Percentiles rank a stretch among this genome's conserved stretches.
phyloP scores from a whole-genome alignment of 176 grass and related monocot species.

The Tillandsia leiboldiana region DNA sequence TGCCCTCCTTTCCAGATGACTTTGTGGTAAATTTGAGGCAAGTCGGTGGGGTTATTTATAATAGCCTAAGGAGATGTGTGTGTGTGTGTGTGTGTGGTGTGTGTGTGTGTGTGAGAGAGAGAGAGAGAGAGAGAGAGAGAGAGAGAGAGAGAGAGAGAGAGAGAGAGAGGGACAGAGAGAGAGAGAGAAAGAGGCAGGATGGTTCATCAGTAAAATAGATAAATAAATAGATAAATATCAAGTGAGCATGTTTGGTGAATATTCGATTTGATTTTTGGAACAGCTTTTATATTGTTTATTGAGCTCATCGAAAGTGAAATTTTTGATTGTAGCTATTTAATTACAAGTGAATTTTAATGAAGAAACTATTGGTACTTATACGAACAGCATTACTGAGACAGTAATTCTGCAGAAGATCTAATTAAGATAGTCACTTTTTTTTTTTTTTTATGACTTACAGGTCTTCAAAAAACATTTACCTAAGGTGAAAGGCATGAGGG shows the following conservation, averaged over 20 bases:
- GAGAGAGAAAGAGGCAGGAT: neutral
- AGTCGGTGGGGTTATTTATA: constrained; percentile 69
- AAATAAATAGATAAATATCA: no score
- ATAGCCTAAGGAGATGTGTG: neutral
- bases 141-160: neutral
- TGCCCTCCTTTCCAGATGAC: constrained; percentile 2
- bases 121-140: constrained; percentile 12
- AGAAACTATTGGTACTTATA: no score
- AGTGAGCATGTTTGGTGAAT: no score
- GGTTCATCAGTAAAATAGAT: no score
- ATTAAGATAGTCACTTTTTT: neutral
- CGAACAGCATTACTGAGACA: no score
- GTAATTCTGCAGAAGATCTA: no score
- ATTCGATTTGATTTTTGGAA: no score
- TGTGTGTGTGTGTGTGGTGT: neutral
- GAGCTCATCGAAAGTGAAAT: no score
- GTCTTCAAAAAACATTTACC: constrained; percentile 15
- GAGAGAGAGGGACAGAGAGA: neutral
- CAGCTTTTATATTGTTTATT: no score
- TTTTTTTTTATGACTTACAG: constrained; percentile 3
- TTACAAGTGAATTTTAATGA: no score
- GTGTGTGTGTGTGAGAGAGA: neutral
- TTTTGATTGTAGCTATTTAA: no score
- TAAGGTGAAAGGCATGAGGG: constrained; percentile 20
- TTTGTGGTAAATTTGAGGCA: constrained; percentile 34